These are phyloP conservation scores for Gonapodya sp. DNA, from an alignment of 192 early-diverging fungal species.

Conservation along the genomic window DNA sequence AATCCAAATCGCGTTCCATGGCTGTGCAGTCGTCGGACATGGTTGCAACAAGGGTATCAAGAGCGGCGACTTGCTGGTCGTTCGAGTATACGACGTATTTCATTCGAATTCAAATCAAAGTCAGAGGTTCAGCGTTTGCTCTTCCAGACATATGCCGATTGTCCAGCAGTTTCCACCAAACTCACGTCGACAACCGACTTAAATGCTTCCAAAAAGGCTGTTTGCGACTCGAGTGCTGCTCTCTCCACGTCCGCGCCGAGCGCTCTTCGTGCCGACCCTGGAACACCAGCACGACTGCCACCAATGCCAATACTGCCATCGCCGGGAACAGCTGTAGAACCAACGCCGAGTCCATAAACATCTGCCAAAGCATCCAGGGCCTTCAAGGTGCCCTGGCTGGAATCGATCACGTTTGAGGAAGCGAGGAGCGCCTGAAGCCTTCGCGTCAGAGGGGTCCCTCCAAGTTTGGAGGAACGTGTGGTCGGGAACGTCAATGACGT, in stretches of 20 bases:
- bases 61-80: not conserved
- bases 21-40: not conserved
- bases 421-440: not conserved
- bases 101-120: not conserved
- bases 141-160: not conserved
- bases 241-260: not conserved
- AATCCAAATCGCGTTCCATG: not conserved
- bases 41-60: not conserved
- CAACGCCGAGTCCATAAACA: not conserved
- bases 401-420: not conserved
- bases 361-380: not conserved
- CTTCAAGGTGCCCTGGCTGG: not conserved
- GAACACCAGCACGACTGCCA: no score
- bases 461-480: not conserved
- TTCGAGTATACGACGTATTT: no score
- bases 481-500: not conserved
- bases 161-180: not conserved
- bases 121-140: not conserved
- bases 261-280: not conserved
- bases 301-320: no score
- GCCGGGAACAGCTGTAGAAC: not conserved
- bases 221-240: not conserved
- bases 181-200: not conserved
- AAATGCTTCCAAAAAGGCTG: not conserved
- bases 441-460: not conserved